Evolutionary conservation across 306 rosid species (phyloP), one percentile per base, ranked within the genome.

Genomic region (Dalbergia cultrata): DNA sequence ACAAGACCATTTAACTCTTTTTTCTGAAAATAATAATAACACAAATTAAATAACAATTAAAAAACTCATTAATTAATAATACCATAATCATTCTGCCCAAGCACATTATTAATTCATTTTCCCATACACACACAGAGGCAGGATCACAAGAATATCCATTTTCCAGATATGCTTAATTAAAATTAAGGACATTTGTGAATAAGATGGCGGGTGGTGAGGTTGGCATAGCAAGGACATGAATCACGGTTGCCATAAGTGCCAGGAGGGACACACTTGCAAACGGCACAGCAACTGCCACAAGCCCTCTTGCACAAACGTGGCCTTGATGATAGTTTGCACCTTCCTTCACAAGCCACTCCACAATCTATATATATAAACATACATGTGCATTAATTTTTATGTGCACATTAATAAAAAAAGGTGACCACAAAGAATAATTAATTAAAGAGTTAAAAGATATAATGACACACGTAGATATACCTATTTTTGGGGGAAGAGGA

Each of bases 241-340:
- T 63, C 74, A 26, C 0, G 72, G 84, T 80, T 53, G 56, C 84
- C 74, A 39, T 8, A 33, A 17, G 84, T 80, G 74, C 74, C 79
- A 4, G 59, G 73, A 70, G 78, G 82, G 41, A 82, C 86, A 70
- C 85, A 82, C 44, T 62, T 70, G 74, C 85, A 82, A 19, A 39
- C 18, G 0, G 44, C 69, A 70, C 85, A 82, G 56, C 85, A 82
- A 70, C 82, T 76, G 39, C 82, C 82, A 82, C 85, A 82, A 5
- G 85, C 85, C 16, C 85, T 76, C 16, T 82, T 76, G 62, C 85
- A 82, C 14, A 70, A 10, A 6, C 54, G 44, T 82, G 78, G 78
- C 21, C 82, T 69, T 62, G 67, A 60, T 60, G 85, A 75, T 22
- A 34, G 0, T 33, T 76, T 76, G 78, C 85, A 82, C 78, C 85